Evolutionary conservation across 2,329 filamentous ascomycete genomes (phyloP), one percentile per base, ranked within the genome.

Genomic region (Fusarium tricinctum): DNA sequence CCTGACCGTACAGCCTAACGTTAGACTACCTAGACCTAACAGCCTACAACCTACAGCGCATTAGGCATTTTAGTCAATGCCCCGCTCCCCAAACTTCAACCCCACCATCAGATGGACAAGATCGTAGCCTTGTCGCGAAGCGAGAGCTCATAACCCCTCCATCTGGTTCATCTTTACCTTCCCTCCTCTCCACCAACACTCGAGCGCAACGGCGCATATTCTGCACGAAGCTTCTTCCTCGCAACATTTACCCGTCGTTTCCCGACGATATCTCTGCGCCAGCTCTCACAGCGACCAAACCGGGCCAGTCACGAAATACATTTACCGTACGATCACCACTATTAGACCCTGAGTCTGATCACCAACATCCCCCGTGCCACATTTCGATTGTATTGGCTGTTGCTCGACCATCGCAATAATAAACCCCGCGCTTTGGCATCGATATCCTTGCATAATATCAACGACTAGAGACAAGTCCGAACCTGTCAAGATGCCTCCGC

Each of bases 401-500:
- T 42, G 17, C 35, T 49, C 28, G 35, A 47, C 12, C 48, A 44
- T 43, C 28, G 19, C 7, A 30, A 63, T 14, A 40, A 26, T 19
- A 26, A 8, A 57, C 14, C 20, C 32, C 23, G 17, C n/a, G 20
- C 33, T 33, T 42, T 44, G 33, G 39, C 8, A 15, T 33, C 40
- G 17, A 63, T 53, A 63, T 22, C 44, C 26, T 39, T 39, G 22
- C n/a, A 49, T 19, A 40, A 17, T 14, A n/a, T 35, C 33, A 32
- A 39, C 51, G 39, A 32, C 23, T 43, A 19, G 47, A 53, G 26
- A 40, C 52, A 47, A 49, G 32, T 22, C 47, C 33, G 32, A 44
- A 44, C 38, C 47, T 38, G 38, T 50, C 63, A 74, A 51, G 52
- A 81, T 82, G 81, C 76, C 80, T 59, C 78, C 78, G 32, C 73